Base-by-base conservation (phyloP, 805 yeast species). In the Spencermartinsiella europaea region DNA sequence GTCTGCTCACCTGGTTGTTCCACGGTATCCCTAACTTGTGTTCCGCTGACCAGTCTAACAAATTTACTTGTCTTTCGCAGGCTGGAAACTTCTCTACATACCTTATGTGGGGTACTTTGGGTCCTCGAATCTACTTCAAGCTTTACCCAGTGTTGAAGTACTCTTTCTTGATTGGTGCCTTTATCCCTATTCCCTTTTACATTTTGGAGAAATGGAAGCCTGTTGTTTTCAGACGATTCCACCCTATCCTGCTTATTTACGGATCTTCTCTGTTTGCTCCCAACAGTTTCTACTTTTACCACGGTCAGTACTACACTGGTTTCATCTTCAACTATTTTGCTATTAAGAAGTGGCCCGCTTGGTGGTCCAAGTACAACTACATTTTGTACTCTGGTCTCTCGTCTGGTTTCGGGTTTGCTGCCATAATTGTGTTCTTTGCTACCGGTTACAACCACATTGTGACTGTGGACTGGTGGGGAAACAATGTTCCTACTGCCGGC, bases 311-410 rank as follows among this genome's bases (percentile, higher is more conserved):
- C 28, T 59, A 59, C 39, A 35, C 72, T 41, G 68, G 76, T 14
- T 66, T 63, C 52, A 46, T 63, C 31, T 76, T 76, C 67, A 74
- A 72, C 72, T 70, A 68, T 50, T 59, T 63, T 47, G 58, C 75
- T 50, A 70, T 70, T 45, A 61, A 63, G 44, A 60, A 68, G 45
- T 75, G 72, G 50, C 57, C 69, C 4, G 57, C 63, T 21, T 75
- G 79, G 80, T 75, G 79, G 79, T 75, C 72, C 42, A 74, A 73
- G 60, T 75, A 75, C 58, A 74, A 74, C 53, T 75, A 75, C 53
- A 69, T 75, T 14, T 61, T 75, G 36, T 70, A 74, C 27, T 69
- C 76, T 48, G 77, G 75, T 1, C 60, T 75, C 4, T 69, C 73
- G 1, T 75, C 76, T 3, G 80, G 79, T 1, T 71, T 71, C 16